phyloP scores from a whole-genome alignment of 2,329 filamentous ascomycete genomes.

The Colletotrichum lindemuthianum region DNA sequence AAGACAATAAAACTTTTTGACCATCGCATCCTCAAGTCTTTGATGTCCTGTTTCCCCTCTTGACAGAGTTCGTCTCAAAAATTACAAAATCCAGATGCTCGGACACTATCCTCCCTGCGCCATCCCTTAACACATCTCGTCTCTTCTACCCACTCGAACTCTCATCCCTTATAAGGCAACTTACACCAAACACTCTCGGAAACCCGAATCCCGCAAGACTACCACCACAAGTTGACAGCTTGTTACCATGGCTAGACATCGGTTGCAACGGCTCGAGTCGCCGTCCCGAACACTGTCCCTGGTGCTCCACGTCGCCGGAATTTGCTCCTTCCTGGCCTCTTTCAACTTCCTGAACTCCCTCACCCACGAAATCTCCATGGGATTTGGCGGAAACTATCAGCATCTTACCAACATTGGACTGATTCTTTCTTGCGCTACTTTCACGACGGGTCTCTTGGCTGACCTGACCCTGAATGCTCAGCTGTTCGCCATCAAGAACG shows the following conservation, averaged over 20 bases:
- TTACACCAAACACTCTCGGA: background rate
- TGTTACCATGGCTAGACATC: slow-evolving; percentile 60
- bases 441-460: slow-evolving; percentile 69
- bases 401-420: slow-evolving; percentile 81
- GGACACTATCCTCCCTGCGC: slow-evolving; percentile 26
- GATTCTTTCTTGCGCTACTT: slow-evolving; percentile 68
- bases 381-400: slow-evolving; percentile 76
- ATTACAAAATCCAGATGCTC: slow-evolving; percentile 22
- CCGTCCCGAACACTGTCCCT: slow-evolving; percentile 73
- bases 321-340: slow-evolving; percentile 62
- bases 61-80: slow-evolving; percentile 21
- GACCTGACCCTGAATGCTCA: slow-evolving; percentile 67
- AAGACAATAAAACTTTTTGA: background rate
- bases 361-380: slow-evolving; percentile 62
- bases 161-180: slow-evolving; percentile 19
- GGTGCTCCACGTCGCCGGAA: slow-evolving; percentile 66
- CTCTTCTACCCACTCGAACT: slow-evolving; percentile 4
- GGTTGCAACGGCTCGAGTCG: slow-evolving; percentile 72
- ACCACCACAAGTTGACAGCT: background rate
- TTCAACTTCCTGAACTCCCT: slow-evolving; percentile 62
- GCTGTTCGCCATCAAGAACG: slow-evolving; percentile 76
- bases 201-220: slow-evolving; percentile 6
- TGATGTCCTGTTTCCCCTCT: background rate
- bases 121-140: slow-evolving; percentile 21
- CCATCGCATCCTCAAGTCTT: background rate